Conservation (phyloP, 2,329 filamentous ascomycete genomes). For the Fusarium chaquense region DNA sequence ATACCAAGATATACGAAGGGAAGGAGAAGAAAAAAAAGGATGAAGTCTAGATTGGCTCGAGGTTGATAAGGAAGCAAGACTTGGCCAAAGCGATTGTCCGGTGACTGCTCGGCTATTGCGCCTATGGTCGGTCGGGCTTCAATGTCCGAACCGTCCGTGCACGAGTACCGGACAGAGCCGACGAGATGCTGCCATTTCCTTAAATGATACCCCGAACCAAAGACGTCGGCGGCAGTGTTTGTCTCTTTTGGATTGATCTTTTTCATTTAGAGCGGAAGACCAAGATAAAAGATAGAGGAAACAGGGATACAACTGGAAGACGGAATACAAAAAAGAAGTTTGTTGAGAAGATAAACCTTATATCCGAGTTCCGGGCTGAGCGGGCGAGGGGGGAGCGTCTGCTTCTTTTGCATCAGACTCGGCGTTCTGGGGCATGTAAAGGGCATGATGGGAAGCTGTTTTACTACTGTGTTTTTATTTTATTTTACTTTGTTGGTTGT, state of each 20-base stretch:
- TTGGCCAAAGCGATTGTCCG: constrained; percentile 28
- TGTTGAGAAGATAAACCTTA: constrained; percentile 29
- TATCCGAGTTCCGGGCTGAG: constrained; percentile 36
- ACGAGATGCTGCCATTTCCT: constrained; percentile 12
- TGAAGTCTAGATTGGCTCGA: constrained; percentile 14
- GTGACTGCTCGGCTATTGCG: constrained; percentile 43
- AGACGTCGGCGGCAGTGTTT: not conserved
- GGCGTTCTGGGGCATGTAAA: constrained; percentile 49
- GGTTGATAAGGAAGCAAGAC: constrained; percentile 19
- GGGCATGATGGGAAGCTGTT: constrained; percentile 47
- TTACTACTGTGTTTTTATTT: constrained; percentile 1
- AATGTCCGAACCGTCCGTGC: constrained; percentile 35
- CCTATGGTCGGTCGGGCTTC: constrained; percentile 29
- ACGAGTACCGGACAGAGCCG: constrained; percentile 35
- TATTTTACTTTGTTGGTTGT: constrained; percentile 23
- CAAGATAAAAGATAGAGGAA: constrained; percentile 19
- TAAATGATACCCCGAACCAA: not conserved
- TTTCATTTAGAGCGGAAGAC: constrained; percentile 23
- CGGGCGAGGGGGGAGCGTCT: constrained; percentile 39
- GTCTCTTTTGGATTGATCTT: constrained; percentile 30
- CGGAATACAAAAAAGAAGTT: constrained; percentile 23
- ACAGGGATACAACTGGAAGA: constrained; percentile 21
- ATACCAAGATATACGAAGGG: not conserved
- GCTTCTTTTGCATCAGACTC: constrained; percentile 49
- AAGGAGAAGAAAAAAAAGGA: not conserved